These are phyloP conservation scores for Ilyonectria robusta DNA, from an alignment of 2,329 filamentous ascomycete genomes.

Conservation along the genomic window DNA sequence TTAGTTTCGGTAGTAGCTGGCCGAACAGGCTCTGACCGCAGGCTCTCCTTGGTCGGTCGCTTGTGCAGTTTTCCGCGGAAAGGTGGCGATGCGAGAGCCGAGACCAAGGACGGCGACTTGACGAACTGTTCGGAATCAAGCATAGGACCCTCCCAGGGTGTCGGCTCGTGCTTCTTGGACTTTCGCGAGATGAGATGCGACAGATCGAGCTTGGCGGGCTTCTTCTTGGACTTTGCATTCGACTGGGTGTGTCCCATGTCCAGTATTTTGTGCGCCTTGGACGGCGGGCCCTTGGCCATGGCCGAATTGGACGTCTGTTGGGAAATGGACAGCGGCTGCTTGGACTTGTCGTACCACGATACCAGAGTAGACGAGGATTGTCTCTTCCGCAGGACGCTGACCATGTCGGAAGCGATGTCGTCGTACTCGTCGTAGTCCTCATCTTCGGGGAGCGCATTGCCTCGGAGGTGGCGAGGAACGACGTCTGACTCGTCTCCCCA, in stretches of 20 bases:
- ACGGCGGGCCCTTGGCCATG: constrained; percentile 69
- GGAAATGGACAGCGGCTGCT: constrained; percentile 69
- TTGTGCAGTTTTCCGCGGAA: constrained; percentile 51
- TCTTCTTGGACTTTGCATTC: constrained; percentile 51
- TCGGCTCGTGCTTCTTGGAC: constrained; percentile 48
- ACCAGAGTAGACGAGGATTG: constrained; percentile 69
- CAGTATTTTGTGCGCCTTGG: constrained; percentile 62
- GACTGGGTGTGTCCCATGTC: constrained; percentile 57
- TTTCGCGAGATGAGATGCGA: constrained; percentile 58
- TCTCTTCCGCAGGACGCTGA: constrained; percentile 61
- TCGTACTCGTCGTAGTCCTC: constrained; percentile 38
- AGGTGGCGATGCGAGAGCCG: constrained; percentile 51
- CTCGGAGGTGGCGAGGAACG: constrained; percentile 42
- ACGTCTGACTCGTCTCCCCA: constrained; percentile 48
- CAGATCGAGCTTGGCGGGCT: constrained; percentile 65
- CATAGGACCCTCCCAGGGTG: constrained; percentile 51
- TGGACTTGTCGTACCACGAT: constrained; percentile 70
- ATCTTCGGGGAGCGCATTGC: constrained; percentile 25
- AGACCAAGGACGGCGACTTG: constrained; percentile 60
- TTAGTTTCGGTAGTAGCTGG: constrained; percentile 47
- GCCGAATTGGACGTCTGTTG: constrained; percentile 72
- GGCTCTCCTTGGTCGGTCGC: constrained; percentile 55
- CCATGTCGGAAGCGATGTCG: constrained; percentile 56
- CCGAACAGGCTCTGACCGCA: constrained; percentile 44
- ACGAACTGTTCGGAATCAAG: constrained; percentile 56